phyloP scores from a whole-genome alignment of 1,284 basidiomycete species.

The Cystobasidiaceae sp. region DNA sequence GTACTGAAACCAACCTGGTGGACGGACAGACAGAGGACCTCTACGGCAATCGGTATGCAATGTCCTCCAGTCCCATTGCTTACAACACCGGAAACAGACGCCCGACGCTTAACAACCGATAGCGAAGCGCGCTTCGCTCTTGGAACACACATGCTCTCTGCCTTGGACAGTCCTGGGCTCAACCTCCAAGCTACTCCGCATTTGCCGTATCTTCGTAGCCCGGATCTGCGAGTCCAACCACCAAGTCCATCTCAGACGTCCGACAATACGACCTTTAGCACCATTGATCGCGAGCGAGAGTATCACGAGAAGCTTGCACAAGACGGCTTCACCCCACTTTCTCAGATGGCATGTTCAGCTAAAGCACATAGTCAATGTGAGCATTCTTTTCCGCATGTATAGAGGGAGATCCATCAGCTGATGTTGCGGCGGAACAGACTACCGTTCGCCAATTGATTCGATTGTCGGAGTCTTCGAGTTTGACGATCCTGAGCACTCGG shows the following conservation, averaged over 20 bases:
- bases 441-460: slow-evolving; percentile 24
- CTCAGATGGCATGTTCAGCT: slow-evolving; percentile 5
- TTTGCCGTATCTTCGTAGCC: background rate
- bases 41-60: slow-evolving; percentile 10
- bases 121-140: slow-evolving; percentile 23
- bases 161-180: slow-evolving; percentile 1
- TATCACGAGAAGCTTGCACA: slow-evolving; percentile 1
- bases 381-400: background rate
- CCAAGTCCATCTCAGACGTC: slow-evolving; percentile 15
- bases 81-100: background rate
- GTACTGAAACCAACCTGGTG: background rate
- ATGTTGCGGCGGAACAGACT: background rate
- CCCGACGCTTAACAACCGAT: slow-evolving; percentile 6
- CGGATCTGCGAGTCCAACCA: slow-evolving; percentile 15
- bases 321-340: slow-evolving; percentile 14
- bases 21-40: background rate
- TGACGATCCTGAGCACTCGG: slow-evolving; percentile 8
- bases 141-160: slow-evolving; percentile 11
- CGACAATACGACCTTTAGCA: background rate
- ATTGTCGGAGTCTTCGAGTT: slow-evolving; percentile 25
- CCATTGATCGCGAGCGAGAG: slow-evolving; percentile 2
- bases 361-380: slow-evolving; percentile 11
- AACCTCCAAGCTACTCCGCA: background rate
- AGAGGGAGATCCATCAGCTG: background rate
- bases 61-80: slow-evolving; percentile 10